phyloP scores from a whole-genome alignment of 176 grass and related monocot genomes.

The Carex littledalei region DNA sequence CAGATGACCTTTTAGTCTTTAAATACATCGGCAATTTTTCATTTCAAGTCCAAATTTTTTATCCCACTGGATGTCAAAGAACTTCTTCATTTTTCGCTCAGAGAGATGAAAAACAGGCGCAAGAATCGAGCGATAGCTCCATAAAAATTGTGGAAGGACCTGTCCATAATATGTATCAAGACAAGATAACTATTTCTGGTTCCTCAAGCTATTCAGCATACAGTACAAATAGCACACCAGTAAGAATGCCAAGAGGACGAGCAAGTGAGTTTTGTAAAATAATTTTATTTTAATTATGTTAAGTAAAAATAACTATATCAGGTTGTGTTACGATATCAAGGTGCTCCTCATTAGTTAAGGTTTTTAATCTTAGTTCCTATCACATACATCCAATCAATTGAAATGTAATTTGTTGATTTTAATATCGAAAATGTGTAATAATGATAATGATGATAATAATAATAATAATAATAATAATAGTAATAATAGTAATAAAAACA shows the following conservation, averaged over 20 bases:
- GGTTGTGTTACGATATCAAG: neutral
- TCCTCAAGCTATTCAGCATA: neutral
- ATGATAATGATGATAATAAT: neutral
- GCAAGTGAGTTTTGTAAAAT: neutral
- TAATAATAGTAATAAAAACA: neutral
- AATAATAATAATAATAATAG: neutral
- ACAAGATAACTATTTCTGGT: neutral
- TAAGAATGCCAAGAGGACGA: neutral
- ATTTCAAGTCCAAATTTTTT: constrained; percentile 42
- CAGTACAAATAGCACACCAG: neutral
- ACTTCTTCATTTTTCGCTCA: constrained; percentile 1
- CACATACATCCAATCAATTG: neutral
- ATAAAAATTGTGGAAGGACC: neutral
- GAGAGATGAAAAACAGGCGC: neutral
- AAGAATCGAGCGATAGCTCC: neutral
- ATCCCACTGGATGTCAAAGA: constrained; percentile 37
- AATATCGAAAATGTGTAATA: neutral
- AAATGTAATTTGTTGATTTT: neutral
- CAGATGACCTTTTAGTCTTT: constrained; percentile 47
- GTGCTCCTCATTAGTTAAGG: neutral
- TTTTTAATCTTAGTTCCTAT: neutral
- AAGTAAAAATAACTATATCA: neutral
- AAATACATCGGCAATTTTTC: constrained; percentile 17
- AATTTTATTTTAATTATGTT: neutral
- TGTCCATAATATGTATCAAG: neutral